Base-by-base conservation (phyloP, 352 stramenopile species). In the Globisporangium carolinianum region DNA sequence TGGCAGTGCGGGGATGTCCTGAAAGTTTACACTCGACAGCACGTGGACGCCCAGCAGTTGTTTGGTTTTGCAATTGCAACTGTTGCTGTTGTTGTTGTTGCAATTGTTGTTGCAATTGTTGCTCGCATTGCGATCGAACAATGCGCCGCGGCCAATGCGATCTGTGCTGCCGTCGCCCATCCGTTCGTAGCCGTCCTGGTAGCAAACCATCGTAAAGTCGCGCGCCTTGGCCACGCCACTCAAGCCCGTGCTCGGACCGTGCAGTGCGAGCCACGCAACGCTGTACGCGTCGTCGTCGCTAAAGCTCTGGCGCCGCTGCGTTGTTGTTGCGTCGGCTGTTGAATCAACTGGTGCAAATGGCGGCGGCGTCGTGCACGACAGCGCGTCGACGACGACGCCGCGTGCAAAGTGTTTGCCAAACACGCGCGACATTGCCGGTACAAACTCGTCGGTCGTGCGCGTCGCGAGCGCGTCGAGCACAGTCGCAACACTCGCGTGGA, bases 131-230 rank as follows among this genome's bases (percentile, higher is more conserved):
- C 54, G 55, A 24, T 79, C 67, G 6, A 61, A 45, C 0, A 67
- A 57, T 1, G 42, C 54, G 7, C 62, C 64, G 2, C 61, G 54
- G 4, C 72, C 65, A n/a, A 76, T 60, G 7, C 69, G 65, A 24
- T 14, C 15, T 10, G 60, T 50, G 9, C 76, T 39, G 41, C 53
- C 61, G 42, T 70, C 56, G 43, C 71, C 73, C 42, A 80, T 64
- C 15, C 68, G 66, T 43, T 73, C 65, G 51, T 86, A 90, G 6
- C 61, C 68, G 62, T 90, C 79, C 57, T 90, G 79, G 61, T 87
- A 90, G 61, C 68, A 74, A n/a, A 83, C 78, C 1, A 90, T 61
- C 4, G 79, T 90, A 47, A 87, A 87, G 53, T 90, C 79, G 52
- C 71, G 68, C 45, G 63, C 55, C 56, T 69, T 77, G 43, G 86